Conservation (phyloP, 768 basidiomycete genomes). For the Kwoniella dendrophila region DNA sequence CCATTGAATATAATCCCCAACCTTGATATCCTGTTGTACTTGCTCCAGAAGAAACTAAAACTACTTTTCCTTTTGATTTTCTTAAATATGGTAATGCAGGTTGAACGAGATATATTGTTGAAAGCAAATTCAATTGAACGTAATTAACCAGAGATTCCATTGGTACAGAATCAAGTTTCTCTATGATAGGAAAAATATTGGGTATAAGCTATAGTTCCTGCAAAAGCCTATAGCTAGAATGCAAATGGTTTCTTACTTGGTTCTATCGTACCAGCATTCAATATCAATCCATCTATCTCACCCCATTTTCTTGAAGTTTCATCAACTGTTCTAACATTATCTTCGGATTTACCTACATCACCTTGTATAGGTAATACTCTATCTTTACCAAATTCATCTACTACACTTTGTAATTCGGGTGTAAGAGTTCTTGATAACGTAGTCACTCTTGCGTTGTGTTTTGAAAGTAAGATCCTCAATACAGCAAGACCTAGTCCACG, state of each 20-base stretch:
- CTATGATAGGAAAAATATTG: conserved; percentile 64
- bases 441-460: conserved; percentile 70
- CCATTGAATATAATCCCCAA: conserved; percentile 72
- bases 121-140: conserved; percentile 88
- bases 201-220: background rate
- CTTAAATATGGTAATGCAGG: conserved; percentile 71
- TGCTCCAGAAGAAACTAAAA: conserved; percentile 85
- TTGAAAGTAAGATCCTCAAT: conserved; percentile 66
- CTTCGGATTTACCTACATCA: conserved; percentile 62
- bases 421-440: conserved; percentile 73
- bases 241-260: conserved; percentile 60
- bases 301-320: conserved; percentile 64
- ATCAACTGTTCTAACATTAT: conserved; percentile 60
- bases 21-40: conserved; percentile 68
- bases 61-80: conserved; percentile 62
- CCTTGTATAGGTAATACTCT: conserved; percentile 53
- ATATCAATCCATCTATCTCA: conserved; percentile 72
- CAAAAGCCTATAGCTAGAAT: background rate
- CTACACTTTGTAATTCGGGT: conserved; percentile 62
- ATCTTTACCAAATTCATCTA: conserved; percentile 29
- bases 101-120: conserved; percentile 71
- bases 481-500: conserved; percentile 80
- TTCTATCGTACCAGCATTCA: conserved; percentile 81
- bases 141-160: conserved; percentile 31
- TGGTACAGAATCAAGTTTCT: conserved; percentile 33